Conservation (phyloP, 108 stramenopile genomes). For the Mediolabrus comicus region DNA sequence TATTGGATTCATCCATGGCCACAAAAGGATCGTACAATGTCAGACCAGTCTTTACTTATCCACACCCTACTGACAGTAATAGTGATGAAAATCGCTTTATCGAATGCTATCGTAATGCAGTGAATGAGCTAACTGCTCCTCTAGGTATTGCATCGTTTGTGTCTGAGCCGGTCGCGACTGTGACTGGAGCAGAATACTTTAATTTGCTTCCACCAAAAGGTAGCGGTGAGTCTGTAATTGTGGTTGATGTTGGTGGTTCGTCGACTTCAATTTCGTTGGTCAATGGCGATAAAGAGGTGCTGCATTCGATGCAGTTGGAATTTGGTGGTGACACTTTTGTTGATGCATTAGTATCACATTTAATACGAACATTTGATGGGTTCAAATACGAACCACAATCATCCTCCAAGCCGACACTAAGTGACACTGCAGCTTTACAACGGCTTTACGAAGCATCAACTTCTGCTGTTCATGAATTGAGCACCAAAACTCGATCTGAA, state of each 20-base stretch:
- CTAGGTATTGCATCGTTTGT: slow-evolving; percentile 38
- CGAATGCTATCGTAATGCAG: slow-evolving; percentile 12
- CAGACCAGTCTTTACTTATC: slow-evolving; percentile 34
- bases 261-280: slow-evolving; percentile 60
- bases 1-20: slow-evolving; percentile 22
- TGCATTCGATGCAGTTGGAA: slow-evolving; percentile 36
- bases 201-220: slow-evolving; percentile 45
- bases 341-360: slow-evolving; percentile 49
- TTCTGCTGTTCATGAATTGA: slow-evolving; percentile 58
- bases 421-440: slow-evolving; percentile 38
- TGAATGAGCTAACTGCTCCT: slow-evolving; percentile 17
- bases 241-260: slow-evolving; percentile 72
- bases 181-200: slow-evolving; percentile 67
- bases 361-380: slow-evolving; percentile 43
- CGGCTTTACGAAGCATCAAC: slow-evolving; percentile 40
- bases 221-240: slow-evolving; percentile 36
- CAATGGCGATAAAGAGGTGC: slow-evolving; percentile 37
- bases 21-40: slow-evolving; percentile 34
- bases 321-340: slow-evolving; percentile 72
- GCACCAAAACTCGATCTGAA: slow-evolving; percentile 49
- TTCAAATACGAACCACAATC: neutral
- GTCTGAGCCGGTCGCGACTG: slow-evolving; percentile 71
- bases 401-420: slow-evolving; percentile 18
- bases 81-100: neutral
- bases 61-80: neutral